A percentile compares a stretch with the other conserved stretches of the same genome.
Conservation (phyloP, 2,329 filamentous ascomycete species). For the Phialophora macrospora region DNA sequence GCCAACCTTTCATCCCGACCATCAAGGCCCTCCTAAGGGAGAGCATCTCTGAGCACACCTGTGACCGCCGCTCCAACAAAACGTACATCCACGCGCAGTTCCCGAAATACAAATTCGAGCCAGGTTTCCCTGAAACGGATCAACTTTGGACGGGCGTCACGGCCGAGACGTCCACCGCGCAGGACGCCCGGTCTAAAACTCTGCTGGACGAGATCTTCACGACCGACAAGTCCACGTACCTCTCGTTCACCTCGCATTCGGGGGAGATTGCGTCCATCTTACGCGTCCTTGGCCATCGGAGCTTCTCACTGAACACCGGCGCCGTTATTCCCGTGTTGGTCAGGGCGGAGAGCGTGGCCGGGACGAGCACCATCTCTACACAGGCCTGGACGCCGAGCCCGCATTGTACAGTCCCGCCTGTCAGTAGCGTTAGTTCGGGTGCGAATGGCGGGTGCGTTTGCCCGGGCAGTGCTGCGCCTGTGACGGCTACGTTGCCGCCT, state of each 20-base stretch:
- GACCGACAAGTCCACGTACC: conserved; percentile 52
- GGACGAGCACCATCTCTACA: conserved; percentile 27
- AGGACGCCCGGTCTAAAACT: conserved; percentile 52
- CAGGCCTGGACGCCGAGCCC: conserved; percentile 34
- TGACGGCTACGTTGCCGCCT: conserved; percentile 23
- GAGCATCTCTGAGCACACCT: conserved; percentile 65
- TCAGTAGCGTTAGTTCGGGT: conserved; percentile 29
- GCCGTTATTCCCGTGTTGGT: conserved; percentile 59
- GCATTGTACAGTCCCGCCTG: conserved; percentile 33
- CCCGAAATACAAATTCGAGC: conserved; percentile 58
- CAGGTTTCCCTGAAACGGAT: conserved; percentile 60
- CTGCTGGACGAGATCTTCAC: conserved; percentile 61
- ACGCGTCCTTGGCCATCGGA: conserved; percentile 52
- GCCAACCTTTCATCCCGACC: conserved; percentile 57
- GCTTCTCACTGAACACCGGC: conserved; percentile 56
- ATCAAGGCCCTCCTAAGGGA: conserved; percentile 66
- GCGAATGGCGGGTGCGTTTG: conserved; percentile 33
- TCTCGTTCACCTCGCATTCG: conserved; percentile 64
- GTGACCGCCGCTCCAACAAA: conserved; percentile 60
- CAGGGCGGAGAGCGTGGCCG: conserved; percentile 44
- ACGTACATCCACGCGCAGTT: conserved; percentile 56
- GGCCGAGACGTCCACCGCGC: conserved; percentile 56
- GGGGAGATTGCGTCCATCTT: conserved; percentile 63
- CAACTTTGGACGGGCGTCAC: conserved; percentile 56
- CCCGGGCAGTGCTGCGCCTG: conserved; percentile 30